Base-by-base conservation (phyloP, 345 rosid species). In the Rubroshorea leprosula region DNA sequence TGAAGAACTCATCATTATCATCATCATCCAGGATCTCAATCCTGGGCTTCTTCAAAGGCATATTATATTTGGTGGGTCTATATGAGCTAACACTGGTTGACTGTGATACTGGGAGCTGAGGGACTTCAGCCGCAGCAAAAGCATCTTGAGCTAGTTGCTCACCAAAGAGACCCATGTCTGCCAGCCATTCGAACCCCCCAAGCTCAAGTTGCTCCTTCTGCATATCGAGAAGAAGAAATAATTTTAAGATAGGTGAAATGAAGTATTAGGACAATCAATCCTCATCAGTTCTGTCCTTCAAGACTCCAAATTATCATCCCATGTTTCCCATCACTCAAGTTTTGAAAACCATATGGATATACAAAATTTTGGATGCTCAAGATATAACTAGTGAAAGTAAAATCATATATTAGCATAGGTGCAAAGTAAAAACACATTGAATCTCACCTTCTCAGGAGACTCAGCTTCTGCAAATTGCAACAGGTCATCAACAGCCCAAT, bases 131-230 rank as follows among this genome's bases (percentile, higher is more conserved):
- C 46, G 84, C 90, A 57, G 89, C 78, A 50, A 74, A 68, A 46
- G 85, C 72, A 67, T 84, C 87, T 24, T 78, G 69, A 23, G 83
- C 72, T 43, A 81, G 51, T 50, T 86, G 87, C 48, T 92, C 93
- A 6, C 74, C 63, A 29, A 88, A 81, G 43, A 88, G 69, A 46
- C 89, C 73, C 78, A 81, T 78, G 55, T 92, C 96, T 20, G 87
- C 73, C 31, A 91, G 77, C 98, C 95, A 92, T 10, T 89, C 93
- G 2, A 92, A 61, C 72, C 78, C 95, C 39, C 93, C 95, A 1
- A 89, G 61, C 74, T 84, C 89, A 49, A 86, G 74, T 14, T 82
- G 85, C 64, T 77, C 95, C 63, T 89, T 92, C 95, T 92, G 82
- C 74, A 54, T 13, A 51, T 26, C 47, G 39, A 14, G 13, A 20